Evolutionary conservation across 1,284 basidiomycete species (phyloP), one percentile per base, ranked within the genome.

Genomic region (Tausonia pullulans): DNA sequence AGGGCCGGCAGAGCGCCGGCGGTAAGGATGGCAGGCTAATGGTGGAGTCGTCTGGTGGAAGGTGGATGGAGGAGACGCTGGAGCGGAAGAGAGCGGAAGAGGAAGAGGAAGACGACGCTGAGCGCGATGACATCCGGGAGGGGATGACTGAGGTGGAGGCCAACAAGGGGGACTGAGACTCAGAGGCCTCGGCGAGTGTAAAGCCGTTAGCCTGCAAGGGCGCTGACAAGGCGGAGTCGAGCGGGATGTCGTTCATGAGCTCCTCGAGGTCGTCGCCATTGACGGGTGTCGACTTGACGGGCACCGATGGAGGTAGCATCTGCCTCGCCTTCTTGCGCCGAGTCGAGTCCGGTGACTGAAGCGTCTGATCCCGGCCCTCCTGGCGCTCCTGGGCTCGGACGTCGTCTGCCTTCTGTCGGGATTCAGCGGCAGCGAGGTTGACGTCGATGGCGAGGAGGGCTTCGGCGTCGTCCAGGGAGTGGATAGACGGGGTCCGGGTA

Each of bases 41-140:
- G 14, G 27, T 48, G 6, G 55, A 52, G 13, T 62, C 55, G 40
- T 41, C n/a, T 40, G 52, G 27, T 8, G 61, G 61, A 27, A 27
- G 27, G 52, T 62, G 61, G 8, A 56, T 46, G 3, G 41, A 49
- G 14, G 43, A 54, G 14, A 41, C 51, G 54, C 54, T 53, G 13
- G 50, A 53, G 27, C 27, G 27, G 27, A 27, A 27, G 27, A 27
- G 27, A 27, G 27, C 27, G 27, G 27, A 27, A 27, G 27, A 27
- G 5, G 61, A 56, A 13, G 61, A 62, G 11, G 61, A 40, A 11
- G 60, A 61, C 10, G 61, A 62, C 4, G 52, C 8, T n/a, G 46
- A 51, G 51, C 61, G 48, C 27, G 54, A 13, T 0, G 61, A 55
- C 27, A 27, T 27, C 27, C 27, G 27, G 43, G 61, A 62, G 41